These are phyloP conservation scores for Fragosphaeria purpurea DNA, from an alignment of 2,329 filamentous ascomycete species.

Conservation along the genomic window DNA sequence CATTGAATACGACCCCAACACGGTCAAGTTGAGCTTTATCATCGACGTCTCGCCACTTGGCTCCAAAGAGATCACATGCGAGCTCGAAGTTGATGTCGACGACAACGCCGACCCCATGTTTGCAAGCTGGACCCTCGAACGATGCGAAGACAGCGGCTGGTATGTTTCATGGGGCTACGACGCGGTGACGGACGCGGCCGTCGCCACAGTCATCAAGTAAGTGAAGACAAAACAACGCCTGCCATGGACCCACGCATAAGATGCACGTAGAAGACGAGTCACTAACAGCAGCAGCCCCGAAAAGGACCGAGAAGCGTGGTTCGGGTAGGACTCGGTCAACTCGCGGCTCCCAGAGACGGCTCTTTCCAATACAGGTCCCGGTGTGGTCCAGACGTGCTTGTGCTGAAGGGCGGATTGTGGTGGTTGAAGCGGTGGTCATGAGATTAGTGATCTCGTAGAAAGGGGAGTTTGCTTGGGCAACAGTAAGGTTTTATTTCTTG, in stretches of 20 bases:
- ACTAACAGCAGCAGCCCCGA: constrained; percentile 9
- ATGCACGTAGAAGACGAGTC: neutral
- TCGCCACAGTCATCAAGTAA: constrained; percentile 23
- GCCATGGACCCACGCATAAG: too few relatives aligned
- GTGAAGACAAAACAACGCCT: neutral
- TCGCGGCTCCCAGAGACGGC: neutral
- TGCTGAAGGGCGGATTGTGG: neutral
- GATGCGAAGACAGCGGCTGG: constrained; percentile 19
- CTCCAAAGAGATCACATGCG: constrained; percentile 11
- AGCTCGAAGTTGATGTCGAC: constrained; percentile 7
- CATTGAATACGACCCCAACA: constrained; percentile 9
- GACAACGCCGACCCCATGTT: constrained; percentile 10
- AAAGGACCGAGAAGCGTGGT: constrained; percentile 10
- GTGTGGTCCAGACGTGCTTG: constrained; percentile 9
- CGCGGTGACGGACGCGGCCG: constrained; percentile 17
- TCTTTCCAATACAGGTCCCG: constrained; percentile 7
- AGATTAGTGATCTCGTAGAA: too few relatives aligned
- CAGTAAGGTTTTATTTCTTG: too few relatives aligned
- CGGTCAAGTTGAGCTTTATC: constrained; percentile 6
- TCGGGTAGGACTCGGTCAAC: constrained; percentile 16
- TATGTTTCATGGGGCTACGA: constrained; percentile 24
- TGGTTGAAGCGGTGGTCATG: too few relatives aligned
- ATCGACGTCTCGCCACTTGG: constrained; percentile 10
- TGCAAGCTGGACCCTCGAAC: constrained; percentile 17
- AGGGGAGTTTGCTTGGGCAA: too few relatives aligned